A percentile compares a stretch with the other conserved stretches of the same genome.
phyloP scores from a whole-genome alignment of 495 filamentous ascomycete species.

The Aspergillus mulundensis region DNA sequence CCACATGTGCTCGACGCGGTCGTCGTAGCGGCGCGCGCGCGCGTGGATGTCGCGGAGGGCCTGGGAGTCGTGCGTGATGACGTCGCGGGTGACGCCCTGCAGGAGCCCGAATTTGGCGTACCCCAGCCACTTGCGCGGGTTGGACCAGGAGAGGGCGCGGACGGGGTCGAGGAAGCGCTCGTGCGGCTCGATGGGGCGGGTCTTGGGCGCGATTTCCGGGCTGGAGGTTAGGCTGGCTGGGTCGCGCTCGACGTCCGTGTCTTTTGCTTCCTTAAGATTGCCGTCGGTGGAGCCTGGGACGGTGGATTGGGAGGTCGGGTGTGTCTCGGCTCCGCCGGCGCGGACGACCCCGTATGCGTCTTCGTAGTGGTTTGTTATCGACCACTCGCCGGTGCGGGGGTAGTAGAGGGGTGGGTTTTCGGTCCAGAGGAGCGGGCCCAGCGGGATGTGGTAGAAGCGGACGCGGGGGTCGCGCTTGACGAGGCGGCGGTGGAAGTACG shows the following conservation, averaged over 20 bases:
- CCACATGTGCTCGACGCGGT: conserved; percentile 66
- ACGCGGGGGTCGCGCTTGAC: conserved; percentile 53
- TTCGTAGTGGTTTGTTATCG: conserved; percentile 51
- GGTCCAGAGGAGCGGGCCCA: conserved; percentile 51
- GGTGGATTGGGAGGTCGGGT: neutral
- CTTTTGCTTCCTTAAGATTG: conserved; percentile 40
- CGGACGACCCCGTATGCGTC: conserved; percentile 26
- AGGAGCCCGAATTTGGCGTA: conserved; percentile 45
- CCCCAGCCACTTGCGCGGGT: conserved; percentile 37
- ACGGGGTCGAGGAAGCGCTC: conserved; percentile 36
- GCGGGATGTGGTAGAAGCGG: conserved; percentile 52
- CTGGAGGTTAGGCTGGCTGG: conserved; percentile 19
- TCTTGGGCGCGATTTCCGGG: conserved; percentile 25
- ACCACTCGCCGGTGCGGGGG: conserved; percentile 40
- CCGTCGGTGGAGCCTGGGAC: conserved; percentile 38
- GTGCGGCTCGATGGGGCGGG: conserved; percentile 22
- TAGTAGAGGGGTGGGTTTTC: conserved; percentile 44
- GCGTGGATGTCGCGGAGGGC: conserved; percentile 55
- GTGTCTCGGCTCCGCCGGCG: conserved; percentile 18
- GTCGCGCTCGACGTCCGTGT: conserved; percentile 65
- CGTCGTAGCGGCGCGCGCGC: conserved; percentile 60
- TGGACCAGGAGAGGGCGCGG: conserved; percentile 23
- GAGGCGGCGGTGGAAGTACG: conserved; percentile 58
- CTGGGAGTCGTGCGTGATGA: conserved; percentile 44
- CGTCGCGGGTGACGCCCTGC: conserved; percentile 58